Percentiles rank a stretch among this genome's conserved stretches.
phyloP scores from a whole-genome alignment of 129 eudicot species.

The Mikania micrantha region DNA sequence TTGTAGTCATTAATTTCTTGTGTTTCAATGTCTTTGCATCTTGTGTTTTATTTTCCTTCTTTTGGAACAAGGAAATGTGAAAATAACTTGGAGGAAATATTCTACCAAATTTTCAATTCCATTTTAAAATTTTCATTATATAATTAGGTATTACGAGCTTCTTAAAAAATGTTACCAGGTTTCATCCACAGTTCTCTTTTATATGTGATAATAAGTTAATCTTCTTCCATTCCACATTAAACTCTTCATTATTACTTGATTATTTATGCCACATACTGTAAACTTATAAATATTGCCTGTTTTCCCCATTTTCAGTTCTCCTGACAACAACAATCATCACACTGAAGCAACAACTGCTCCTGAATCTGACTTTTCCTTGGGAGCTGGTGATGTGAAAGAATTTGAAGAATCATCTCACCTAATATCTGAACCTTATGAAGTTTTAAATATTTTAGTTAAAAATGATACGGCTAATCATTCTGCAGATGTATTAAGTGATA shows the following conservation, averaged over 20 bases:
- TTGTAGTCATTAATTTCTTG: neutral
- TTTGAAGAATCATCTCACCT: slow-evolving; percentile 36
- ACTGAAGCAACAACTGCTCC: slow-evolving; percentile 32
- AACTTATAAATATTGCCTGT: neutral
- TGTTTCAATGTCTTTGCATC: neutral
- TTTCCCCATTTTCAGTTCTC: slow-evolving; percentile 48
- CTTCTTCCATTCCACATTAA: neutral
- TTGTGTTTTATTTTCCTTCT: neutral
- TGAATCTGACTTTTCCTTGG: slow-evolving; percentile 19
- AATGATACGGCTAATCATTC: slow-evolving; percentile 41
- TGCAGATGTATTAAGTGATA: slow-evolving; percentile 46
- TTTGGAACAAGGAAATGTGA: neutral
- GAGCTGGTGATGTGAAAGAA: slow-evolving; percentile 25
- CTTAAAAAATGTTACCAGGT: neutral
- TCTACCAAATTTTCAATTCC: neutral
- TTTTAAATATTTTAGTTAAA: slow-evolving; percentile 32
- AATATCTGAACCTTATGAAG: slow-evolving; percentile 37
- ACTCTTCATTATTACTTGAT: neutral
- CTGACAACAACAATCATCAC: slow-evolving; percentile 41
- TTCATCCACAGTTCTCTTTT: neutral
- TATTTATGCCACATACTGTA: slow-evolving; percentile 2
- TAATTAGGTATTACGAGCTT: neutral
- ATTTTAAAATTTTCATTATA: neutral
- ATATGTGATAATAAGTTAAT: neutral
- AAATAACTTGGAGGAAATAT: slow-evolving; percentile 33